Base-by-base conservation (phyloP, 805 yeast genomes). In the Starmerella vaccinii region DNA sequence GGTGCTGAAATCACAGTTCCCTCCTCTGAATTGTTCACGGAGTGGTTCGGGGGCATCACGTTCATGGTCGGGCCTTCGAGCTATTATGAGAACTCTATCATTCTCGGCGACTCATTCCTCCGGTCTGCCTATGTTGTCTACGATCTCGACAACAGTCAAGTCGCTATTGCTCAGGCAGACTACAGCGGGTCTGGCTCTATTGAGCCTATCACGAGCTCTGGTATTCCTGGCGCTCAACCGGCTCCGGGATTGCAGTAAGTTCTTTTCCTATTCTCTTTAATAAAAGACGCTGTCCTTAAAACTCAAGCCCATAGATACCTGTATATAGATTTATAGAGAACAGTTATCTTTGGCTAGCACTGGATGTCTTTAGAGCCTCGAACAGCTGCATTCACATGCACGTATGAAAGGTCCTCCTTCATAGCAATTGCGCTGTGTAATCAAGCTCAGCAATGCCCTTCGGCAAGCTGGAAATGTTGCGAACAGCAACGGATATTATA, bases 101-200 rank as follows among this genome's bases (percentile, higher is more conserved):
- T 84, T 33, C 68, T 84, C 33, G 92, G 92, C 15, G 88, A 81
- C 61, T 73, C 75, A 44, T 75, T 83, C 61, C 66, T 84, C 54
- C 71, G 84, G 49, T 72, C 76, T 32, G 82, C 81, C 4, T 84
- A 83, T 61, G 74, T 76, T 27, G 86, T 81, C n/a, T 81, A 75
- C 63, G 84, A 84, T 63, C 66, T 81, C 46, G 84, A 80, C 24
- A 74, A 73, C 57, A 63, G 62, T 44, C 71, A 76, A 60, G 68
- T 82, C 30, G 76, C 81, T 0, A 54, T 84, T 50, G 87, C 81
- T 18, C 75, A 71, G 52, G 71, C 76, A 41, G 55, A 51, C 29
- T 60, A 48, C 50, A 57, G 61, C 54, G 52, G 50, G n/a, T 46
- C 61, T 27, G 57, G 52, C 24, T 26, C 64, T 10, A 43, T 50